Evolutionary conservation across 768 basidiomycete species (phyloP).

Genomic region (Calocybe indica): DNA sequence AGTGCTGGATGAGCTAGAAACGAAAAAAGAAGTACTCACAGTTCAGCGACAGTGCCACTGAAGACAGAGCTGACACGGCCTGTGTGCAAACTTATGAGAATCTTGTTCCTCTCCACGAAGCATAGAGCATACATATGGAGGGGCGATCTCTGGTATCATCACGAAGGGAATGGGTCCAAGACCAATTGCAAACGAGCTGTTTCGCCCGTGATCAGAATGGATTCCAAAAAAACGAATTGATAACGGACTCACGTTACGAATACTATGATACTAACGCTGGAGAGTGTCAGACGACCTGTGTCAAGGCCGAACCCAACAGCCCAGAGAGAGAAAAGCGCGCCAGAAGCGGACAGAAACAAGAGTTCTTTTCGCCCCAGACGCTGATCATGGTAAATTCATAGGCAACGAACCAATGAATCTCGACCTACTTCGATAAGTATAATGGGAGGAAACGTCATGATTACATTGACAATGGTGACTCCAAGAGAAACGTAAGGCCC

Average conservation of each 20-base stretch:
- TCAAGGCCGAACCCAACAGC: constrained; percentile 70
- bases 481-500: constrained; percentile 82
- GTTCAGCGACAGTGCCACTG: constrained; percentile 66
- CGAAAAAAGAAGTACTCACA: constrained; percentile 36
- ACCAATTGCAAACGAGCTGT: constrained; percentile 82
- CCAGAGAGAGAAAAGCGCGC: constrained; percentile 60
- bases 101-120: background rate
- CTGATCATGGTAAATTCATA: constrained; percentile 25
- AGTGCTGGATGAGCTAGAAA: constrained; percentile 1
- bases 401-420: background rate
- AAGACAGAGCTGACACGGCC: constrained; percentile 80
- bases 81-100: constrained; percentile 17
- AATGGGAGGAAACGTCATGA: constrained; percentile 82
- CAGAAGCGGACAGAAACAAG: constrained; percentile 58
- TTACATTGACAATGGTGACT: constrained; percentile 80
- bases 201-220: constrained; percentile 3
- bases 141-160: constrained; percentile 86
- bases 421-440: constrained; percentile 71
- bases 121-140: constrained; percentile 52
- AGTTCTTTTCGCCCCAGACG: constrained; percentile 69
- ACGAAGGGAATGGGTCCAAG: constrained; percentile 92
- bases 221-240: background rate
- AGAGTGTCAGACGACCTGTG: constrained; percentile 47
- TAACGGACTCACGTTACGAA: constrained; percentile 67
- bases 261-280: constrained; percentile 68